Percentiles rank a stretch among this genome's conserved stretches.
Conservation (phyloP, 2,329 filamentous ascomycete genomes). For the Xylaria sp. region DNA sequence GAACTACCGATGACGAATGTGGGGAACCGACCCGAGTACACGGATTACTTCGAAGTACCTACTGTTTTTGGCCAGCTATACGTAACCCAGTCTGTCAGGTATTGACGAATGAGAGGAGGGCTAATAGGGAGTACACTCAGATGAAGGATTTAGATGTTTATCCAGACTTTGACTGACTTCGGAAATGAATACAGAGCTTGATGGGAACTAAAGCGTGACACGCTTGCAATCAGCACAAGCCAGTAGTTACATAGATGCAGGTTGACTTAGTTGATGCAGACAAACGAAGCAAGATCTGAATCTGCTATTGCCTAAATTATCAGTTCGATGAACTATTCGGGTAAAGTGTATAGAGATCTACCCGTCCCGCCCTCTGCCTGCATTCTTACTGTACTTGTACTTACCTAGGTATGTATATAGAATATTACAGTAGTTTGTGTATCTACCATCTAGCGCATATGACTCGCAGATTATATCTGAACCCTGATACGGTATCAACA, state of each 20-base stretch:
- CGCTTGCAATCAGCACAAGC: background rate
- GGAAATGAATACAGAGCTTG: too few relatives aligned
- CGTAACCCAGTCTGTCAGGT: background rate
- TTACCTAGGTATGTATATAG: too few relatives aligned
- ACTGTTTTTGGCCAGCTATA: conserved; percentile 16
- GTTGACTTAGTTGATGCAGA: background rate
- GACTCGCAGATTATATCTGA: background rate
- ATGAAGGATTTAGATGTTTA: too few relatives aligned
- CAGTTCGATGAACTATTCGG: background rate
- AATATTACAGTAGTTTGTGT: too few relatives aligned
- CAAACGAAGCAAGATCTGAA: background rate
- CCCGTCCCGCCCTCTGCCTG: background rate
- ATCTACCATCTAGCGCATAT: background rate
- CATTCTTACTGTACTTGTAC: background rate
- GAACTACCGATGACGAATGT: conserved; percentile 17
- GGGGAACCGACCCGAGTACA: conserved; percentile 15
- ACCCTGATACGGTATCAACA: background rate
- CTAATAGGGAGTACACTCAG: too few relatives aligned
- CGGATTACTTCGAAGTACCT: conserved; percentile 14
- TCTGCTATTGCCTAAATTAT: background rate
- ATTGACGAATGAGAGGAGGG: conserved; percentile 3
- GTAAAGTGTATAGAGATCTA: background rate
- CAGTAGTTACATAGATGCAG: background rate
- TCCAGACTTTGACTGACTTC: too few relatives aligned
- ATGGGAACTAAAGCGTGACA: background rate